Evolutionary conservation across 331 rosid genomes (phyloP).

Genomic region (Cydonia oblonga): DNA sequence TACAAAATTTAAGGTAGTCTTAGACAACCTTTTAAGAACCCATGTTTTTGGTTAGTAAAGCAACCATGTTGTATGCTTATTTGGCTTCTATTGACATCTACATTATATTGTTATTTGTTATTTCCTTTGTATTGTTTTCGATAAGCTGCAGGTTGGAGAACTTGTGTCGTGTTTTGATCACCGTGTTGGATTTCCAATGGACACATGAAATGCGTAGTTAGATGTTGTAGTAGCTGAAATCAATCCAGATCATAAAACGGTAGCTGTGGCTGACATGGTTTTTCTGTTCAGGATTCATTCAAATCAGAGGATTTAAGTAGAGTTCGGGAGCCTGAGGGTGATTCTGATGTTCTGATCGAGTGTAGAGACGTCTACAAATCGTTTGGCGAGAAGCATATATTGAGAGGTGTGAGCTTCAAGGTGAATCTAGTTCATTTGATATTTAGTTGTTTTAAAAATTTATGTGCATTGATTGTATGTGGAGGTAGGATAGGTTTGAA

Average conservation of each 20-base stretch:
- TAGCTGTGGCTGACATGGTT: slow-evolving; percentile 11
- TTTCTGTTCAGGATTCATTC: slow-evolving; percentile 47
- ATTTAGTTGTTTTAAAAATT: neutral
- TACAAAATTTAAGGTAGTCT: slow-evolving; percentile 44
- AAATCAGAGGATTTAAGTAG: slow-evolving; percentile 45
- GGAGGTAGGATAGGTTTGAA: neutral
- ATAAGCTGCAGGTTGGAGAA: neutral
- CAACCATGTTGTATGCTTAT: neutral
- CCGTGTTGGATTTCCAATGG: neutral
- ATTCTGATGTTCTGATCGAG: slow-evolving; percentile 84
- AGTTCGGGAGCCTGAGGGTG: slow-evolving; percentile 35
- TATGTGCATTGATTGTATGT: neutral
- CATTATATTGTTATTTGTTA: neutral
- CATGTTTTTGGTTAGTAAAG: neutral
- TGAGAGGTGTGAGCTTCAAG: slow-evolving; percentile 98
- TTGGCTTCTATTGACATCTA: neutral
- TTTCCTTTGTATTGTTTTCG: neutral
- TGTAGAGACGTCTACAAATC: slow-evolving; percentile 82
- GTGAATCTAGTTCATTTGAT: slow-evolving; percentile 28
- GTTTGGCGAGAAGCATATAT: slow-evolving; percentile 88
- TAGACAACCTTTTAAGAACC: neutral
- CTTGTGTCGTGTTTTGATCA: neutral
- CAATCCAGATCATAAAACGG: no score
- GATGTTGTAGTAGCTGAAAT: no score
- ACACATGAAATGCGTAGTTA: no score